These are phyloP conservation scores for Cytospora mali DNA, from an alignment of 2,329 filamentous ascomycete species.

Conservation along the genomic window DNA sequence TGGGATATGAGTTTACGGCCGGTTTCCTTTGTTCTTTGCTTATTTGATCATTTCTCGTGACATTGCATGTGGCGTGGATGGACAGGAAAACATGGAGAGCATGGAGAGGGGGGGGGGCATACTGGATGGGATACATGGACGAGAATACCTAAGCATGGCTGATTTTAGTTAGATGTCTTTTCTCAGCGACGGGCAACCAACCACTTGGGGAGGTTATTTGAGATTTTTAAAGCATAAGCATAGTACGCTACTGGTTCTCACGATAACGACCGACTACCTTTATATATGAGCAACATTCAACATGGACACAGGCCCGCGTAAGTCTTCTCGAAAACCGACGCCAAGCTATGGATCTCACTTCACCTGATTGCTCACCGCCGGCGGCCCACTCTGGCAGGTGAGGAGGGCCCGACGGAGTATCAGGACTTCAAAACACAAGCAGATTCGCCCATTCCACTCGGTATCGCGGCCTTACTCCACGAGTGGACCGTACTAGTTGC, in stretches of 20 bases:
- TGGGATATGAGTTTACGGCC: background rate
- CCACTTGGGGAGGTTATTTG: background rate
- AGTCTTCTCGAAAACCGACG: too few relatives aligned
- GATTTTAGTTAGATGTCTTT: background rate
- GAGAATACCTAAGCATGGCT: constrained; percentile 1
- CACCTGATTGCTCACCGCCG: too few relatives aligned
- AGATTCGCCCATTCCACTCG: too few relatives aligned
- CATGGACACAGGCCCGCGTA: too few relatives aligned
- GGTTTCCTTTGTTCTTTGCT: background rate
- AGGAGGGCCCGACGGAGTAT: too few relatives aligned
- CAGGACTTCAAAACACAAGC: too few relatives aligned
- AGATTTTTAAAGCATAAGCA: background rate
- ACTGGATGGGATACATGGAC: background rate
- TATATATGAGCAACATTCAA: background rate
- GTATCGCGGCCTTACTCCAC: too few relatives aligned
- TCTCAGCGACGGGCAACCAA: background rate
- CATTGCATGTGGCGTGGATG: background rate
- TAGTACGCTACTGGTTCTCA: background rate
- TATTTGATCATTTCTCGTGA: background rate
- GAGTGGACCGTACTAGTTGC: too few relatives aligned
- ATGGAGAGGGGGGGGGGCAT: too few relatives aligned
- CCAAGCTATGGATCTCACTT: too few relatives aligned
- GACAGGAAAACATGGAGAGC: background rate
- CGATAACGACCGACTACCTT: background rate
- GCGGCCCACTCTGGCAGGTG: too few relatives aligned